These are phyloP conservation scores for Penicillium manginii DNA, from an alignment of 495 filamentous ascomycete species.

Conservation along the genomic window DNA sequence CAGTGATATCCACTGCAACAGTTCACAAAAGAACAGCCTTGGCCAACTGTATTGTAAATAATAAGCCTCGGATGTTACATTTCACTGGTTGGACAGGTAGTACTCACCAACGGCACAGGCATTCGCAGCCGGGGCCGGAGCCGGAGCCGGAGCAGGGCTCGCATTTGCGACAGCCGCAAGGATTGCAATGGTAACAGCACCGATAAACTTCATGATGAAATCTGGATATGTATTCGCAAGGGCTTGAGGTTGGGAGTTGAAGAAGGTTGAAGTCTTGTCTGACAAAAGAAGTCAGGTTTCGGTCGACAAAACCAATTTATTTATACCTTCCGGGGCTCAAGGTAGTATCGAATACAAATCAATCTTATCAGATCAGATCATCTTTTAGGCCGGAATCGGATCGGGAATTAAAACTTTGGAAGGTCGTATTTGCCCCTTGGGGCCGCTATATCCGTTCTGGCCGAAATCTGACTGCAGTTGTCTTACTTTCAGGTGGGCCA, in stretches of 20 bases:
- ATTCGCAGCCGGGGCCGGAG: background rate
- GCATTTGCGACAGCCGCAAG: background rate
- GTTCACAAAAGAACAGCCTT: conserved; percentile 2
- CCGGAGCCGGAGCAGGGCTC: background rate
- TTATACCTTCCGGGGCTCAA: background rate
- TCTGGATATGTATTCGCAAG: background rate
- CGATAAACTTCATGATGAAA: background rate
- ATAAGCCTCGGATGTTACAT: no score
- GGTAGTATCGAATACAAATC: background rate
- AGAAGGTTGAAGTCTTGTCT: background rate
- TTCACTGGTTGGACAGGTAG: background rate
- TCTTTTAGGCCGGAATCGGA: background rate
- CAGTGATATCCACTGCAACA: conserved; percentile 3
- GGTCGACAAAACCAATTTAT: background rate
- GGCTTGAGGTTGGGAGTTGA: background rate
- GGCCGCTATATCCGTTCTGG: background rate
- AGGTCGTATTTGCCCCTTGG: background rate
- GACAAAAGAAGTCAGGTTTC: background rate
- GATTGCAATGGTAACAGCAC: background rate
- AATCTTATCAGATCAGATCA: conserved; percentile 6
- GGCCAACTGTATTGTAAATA: background rate
- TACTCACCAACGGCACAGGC: background rate
- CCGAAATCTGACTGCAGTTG: conserved; percentile 1
- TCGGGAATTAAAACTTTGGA: background rate
- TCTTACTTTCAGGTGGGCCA: background rate